A percentile compares a stretch with the other conserved stretches of the same genome.
phyloP scores from a whole-genome alignment of 805 yeast species.

The Blastobotrys mokoenaii region DNA sequence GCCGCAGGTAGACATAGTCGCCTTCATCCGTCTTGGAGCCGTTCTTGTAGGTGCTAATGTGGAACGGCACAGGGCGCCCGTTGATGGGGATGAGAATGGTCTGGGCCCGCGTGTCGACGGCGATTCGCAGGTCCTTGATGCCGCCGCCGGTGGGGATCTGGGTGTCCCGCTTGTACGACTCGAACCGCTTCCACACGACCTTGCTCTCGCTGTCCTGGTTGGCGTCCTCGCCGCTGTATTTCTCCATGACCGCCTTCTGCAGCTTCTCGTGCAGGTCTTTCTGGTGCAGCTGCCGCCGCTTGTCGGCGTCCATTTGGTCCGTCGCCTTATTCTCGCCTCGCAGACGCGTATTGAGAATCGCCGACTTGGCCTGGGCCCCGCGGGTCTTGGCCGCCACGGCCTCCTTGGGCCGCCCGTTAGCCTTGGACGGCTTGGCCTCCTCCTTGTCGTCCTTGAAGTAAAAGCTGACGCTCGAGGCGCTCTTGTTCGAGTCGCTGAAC shows the following conservation, averaged over 20 bases:
- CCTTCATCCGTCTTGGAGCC: slow-evolving; percentile 97
- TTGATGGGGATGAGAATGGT: slow-evolving; percentile 83
- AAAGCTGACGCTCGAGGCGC: slow-evolving; percentile 68
- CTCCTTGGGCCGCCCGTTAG: slow-evolving; percentile 27
- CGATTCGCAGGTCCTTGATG: slow-evolving; percentile 79
- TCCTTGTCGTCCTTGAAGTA: slow-evolving; percentile 46
- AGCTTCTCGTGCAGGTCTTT: slow-evolving; percentile 73
- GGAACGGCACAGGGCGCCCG: slow-evolving; percentile 98
- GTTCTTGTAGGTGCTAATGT: slow-evolving; percentile 85
- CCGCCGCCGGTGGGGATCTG: slow-evolving; percentile 79
- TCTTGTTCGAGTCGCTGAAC: slow-evolving; percentile 67
- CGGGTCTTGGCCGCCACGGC: slow-evolving; percentile 22
- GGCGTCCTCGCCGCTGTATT: slow-evolving; percentile 51
- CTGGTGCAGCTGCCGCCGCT: slow-evolving; percentile 76
- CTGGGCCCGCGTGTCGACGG: slow-evolving; percentile 80
- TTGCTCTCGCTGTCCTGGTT: slow-evolving; percentile 35
- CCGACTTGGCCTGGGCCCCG: slow-evolving; percentile 35
- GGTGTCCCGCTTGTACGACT: slow-evolving; percentile 86
- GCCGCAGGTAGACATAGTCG: slow-evolving; percentile 80
- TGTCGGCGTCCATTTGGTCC: slow-evolving; percentile 71
- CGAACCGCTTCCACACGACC: slow-evolving; percentile 83
- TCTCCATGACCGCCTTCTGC: slow-evolving; percentile 76
- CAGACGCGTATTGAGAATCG: slow-evolving; percentile 67
- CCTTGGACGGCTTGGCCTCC: slow-evolving; percentile 20
- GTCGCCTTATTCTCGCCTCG: slow-evolving; percentile 40